phyloP scores from a whole-genome alignment of 1,284 basidiomycete genomes.

The Ustilago hordei region DNA sequence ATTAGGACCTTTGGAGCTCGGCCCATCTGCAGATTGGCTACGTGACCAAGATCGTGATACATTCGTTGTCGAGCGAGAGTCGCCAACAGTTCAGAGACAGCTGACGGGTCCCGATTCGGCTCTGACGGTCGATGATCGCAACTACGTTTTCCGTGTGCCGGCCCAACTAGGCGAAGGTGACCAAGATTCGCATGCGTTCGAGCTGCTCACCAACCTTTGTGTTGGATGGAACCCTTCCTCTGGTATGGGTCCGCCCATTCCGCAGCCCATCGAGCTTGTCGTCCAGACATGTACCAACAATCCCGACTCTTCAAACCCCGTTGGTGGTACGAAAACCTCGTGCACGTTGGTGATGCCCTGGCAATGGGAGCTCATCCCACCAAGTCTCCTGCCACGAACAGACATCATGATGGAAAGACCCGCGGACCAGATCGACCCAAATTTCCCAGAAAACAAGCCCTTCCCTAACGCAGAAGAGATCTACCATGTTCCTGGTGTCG shows the following conservation, averaged over 20 bases:
- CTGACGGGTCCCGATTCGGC: conserved; percentile 17
- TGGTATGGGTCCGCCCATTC: conserved; percentile 34
- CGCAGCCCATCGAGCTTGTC: conserved; percentile 49
- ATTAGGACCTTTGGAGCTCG: conserved; percentile 22
- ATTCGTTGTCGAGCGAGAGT: conserved; percentile 29
- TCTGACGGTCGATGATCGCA: conserved; percentile 2
- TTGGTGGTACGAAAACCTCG: conserved; percentile 14
- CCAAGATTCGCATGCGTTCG: conserved; percentile 41
- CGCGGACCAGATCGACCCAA: conserved; percentile 8
- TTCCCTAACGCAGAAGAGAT: conserved; percentile 49
- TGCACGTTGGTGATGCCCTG: conserved; percentile 49
- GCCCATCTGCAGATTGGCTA: conserved; percentile 5
- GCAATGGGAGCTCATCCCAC: conserved; percentile 53
- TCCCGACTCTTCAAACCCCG: conserved; percentile 34
- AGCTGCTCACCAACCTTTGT: conserved; percentile 61
- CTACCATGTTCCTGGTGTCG: conserved; percentile 49
- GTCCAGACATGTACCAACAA: conserved; percentile 39
- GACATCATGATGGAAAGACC: conserved; percentile 24
- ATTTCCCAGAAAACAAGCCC: conserved; percentile 18
- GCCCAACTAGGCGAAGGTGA: conserved; percentile 23
- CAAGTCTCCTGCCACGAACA: conserved; percentile 38
- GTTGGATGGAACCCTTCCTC: conserved; percentile 49
- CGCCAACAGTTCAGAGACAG: conserved; percentile 12
- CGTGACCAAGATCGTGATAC: conserved; percentile 29
- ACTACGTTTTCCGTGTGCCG: conserved; percentile 27